These are phyloP conservation scores for Crithidia sp. DNA, from an alignment of 208 protist genomes.

Conservation along the genomic window DNA sequence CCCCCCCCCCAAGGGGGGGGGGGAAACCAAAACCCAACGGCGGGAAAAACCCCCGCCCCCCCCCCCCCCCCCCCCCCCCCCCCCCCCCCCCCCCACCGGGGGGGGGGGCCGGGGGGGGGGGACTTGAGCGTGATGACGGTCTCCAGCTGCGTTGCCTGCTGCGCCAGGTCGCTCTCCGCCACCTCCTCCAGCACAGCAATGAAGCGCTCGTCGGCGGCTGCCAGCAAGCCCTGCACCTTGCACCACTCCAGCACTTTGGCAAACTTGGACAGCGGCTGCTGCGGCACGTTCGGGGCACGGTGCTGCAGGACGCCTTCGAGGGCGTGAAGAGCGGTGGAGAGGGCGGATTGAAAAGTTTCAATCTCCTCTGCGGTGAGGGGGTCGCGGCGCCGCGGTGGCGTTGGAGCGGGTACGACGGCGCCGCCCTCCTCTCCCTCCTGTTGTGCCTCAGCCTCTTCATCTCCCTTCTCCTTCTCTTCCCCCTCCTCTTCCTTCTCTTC, in stretches of 20 bases:
- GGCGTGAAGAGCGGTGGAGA: conserved; percentile 33
- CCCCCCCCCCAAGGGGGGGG: too few relatives aligned
- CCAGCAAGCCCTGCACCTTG: conserved; percentile 41
- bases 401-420: background rate
- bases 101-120: too few relatives aligned
- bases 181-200: conserved; percentile 42
- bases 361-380: conserved; percentile 46
- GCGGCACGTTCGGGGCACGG: conserved; percentile 26
- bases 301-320: conserved; percentile 37
- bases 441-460: background rate
- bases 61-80: too few relatives aligned
- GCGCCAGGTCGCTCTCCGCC: conserved; percentile 42
- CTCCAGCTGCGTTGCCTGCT: conserved; percentile 72
- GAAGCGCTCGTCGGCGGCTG: conserved; percentile 24
- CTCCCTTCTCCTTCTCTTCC: conserved; percentile 1
- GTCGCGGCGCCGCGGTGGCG: conserved; percentile 4
- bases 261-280: conserved; percentile 71
- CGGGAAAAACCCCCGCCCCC: too few relatives aligned
- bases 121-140: conserved; percentile 79
- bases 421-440: conserved; percentile 2
- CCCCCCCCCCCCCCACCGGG: too few relatives aligned
- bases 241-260: conserved; percentile 66
- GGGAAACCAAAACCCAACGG: too few relatives aligned
- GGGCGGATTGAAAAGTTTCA: conserved; percentile 31
- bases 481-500: background rate